Percentiles rank a stretch among this genome's conserved stretches.
Evolutionary conservation across 257 asterid species (phyloP).

Genomic region (Henckelia pumila): DNA sequence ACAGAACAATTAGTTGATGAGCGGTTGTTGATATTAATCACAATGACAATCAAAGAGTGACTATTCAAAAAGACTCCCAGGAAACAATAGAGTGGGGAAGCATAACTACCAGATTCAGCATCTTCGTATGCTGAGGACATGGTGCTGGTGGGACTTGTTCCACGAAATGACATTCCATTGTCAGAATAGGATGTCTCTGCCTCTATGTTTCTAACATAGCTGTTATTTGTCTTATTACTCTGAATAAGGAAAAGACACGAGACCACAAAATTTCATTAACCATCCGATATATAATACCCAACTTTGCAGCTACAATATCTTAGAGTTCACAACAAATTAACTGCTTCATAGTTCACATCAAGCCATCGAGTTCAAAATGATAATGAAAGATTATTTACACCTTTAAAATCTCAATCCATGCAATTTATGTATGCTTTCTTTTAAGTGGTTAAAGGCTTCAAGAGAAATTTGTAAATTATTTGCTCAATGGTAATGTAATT

Average conservation of each 20-base stretch:
- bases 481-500: constrained; percentile 17
- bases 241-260: constrained; percentile 30
- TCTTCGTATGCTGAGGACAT: constrained; percentile 79
- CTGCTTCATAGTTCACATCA: background rate
- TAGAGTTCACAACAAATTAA: constrained; percentile 13
- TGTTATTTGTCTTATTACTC: constrained; percentile 67
- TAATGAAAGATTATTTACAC: background rate
- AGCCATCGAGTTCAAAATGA: background rate
- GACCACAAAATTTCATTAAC: background rate
- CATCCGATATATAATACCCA: background rate
- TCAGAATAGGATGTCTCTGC: constrained; percentile 47
- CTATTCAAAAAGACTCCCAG: background rate
- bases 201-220: constrained; percentile 48
- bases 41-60: constrained; percentile 1
- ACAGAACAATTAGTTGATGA: constrained; percentile 13
- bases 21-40: constrained; percentile 7
- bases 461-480: constrained; percentile 23
- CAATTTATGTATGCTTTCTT: constrained; percentile 19
- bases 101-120: constrained; percentile 71
- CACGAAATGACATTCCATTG: constrained; percentile 58
- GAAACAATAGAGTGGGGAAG: constrained; percentile 9
- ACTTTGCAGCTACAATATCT: constrained; percentile 18
- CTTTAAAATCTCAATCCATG: constrained; percentile 18
- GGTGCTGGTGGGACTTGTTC: constrained; percentile 83
- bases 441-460: constrained; percentile 8